Base-by-base conservation (phyloP, 257 asterid genomes). In the Leptodermis oblonga region DNA sequence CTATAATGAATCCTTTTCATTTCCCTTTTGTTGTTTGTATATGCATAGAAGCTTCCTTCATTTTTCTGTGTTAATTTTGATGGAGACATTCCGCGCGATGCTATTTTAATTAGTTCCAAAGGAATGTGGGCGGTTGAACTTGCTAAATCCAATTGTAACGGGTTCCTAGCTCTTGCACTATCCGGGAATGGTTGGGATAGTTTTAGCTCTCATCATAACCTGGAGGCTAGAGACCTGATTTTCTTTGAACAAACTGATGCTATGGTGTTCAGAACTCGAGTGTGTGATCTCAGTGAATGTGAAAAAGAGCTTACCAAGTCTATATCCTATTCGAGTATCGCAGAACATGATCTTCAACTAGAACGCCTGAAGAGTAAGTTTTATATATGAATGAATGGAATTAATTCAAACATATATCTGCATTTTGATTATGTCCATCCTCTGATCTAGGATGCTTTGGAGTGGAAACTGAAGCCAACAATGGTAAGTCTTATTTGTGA, bases 241-340 rank as follows among this genome's bases (percentile, higher is more conserved):
- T 54, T 31, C 33, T 54, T 54, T 31, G 61, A 54, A 17, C 61
- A 54, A 11, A 54, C 61, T 54, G 61, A 54, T 54, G 33, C 18
- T 0, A 22, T 54, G 61, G 61, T 54, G 6, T 54, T 54, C 33
- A 4, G 61, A 23, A 31, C 26, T 25, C 33, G 23, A 8, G 7
- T 54, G 2, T 22, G 25, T 26, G 61, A 54, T n/a, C n/a, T 26
- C 61, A 22, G 17, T 23, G 17, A 3, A 54, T 54, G 61, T 5
- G 61, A 54, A 31, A 54, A 54, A 31, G 0, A 22, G 0, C 3
- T n/a, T n/a, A n/a, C n/a, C n/a, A n/a, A n/a, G n/a, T n/a, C n/a
- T n/a, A n/a, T 17, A 54, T 5, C 33, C 61, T 23, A 11, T 52
- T 13, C 23, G 59, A 52, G 59, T 7, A 52, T 12, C 59, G 30